A percentile compares a stretch with the other conserved stretches of the same genome.
These are phyloP conservation scores for Aphanomyces cochlioides DNA, from an alignment of 352 stramenopile genomes.

Conservation along the genomic window DNA sequence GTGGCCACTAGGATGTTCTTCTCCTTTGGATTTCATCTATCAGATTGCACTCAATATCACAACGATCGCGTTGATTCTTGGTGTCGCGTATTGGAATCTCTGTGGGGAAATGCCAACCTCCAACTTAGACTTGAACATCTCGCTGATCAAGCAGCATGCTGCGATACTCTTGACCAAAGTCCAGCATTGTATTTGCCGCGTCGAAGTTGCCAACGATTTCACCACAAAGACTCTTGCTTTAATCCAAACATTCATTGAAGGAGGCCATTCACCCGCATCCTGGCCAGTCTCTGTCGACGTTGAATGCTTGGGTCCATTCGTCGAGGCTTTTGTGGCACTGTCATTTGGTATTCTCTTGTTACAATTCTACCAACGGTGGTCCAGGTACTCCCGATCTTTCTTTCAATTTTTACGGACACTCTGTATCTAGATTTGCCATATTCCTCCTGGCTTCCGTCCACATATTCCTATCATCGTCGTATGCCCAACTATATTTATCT, in stretches of 20 bases:
- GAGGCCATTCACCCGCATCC: neutral
- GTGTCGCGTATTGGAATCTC: conserved; percentile 43
- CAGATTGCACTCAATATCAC: conserved; percentile 46
- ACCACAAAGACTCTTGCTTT: neutral
- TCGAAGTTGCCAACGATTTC: conserved; percentile 1
- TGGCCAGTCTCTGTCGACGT: conserved; percentile 2
- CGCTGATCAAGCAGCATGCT: neutral
- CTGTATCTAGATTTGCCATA: conserved; percentile 14
- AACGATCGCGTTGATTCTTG: conserved; percentile 44
- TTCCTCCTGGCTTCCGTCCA: conserved; percentile 39
- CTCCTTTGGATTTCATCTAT: conserved; percentile 46
- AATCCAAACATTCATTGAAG: conserved; percentile 1
- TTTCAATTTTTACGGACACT: conserved; percentile 32
- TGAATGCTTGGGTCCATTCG: conserved; percentile 48
- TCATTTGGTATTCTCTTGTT: conserved; percentile 46
- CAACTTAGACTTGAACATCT: neutral
- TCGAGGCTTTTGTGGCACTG: conserved; percentile 47
- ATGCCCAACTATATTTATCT: conserved; percentile 50
- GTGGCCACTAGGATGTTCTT: conserved; percentile 65
- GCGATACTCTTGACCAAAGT: neutral
- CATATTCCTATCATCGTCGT: conserved; percentile 47
- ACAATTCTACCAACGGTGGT: conserved; percentile 55
- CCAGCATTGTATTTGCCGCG: neutral
- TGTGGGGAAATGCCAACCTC: conserved; percentile 33
- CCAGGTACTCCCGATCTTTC: conserved; percentile 45